These are phyloP conservation scores for Tetragonia tetragonoides DNA, from an alignment of 148 eudicot genomes.

Conservation along the genomic window DNA sequence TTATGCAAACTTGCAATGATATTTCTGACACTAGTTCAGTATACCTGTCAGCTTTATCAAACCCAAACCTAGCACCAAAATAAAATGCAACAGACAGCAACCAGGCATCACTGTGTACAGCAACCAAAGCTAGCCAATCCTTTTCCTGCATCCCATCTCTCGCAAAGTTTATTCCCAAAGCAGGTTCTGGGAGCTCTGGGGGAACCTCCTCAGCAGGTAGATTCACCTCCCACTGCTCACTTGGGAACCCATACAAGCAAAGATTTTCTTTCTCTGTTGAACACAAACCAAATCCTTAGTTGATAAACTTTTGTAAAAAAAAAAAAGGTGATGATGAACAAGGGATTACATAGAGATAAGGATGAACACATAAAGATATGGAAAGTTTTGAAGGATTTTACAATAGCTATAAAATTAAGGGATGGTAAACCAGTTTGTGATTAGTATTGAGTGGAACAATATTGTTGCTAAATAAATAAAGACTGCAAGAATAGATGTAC, in stretches of 20 bases:
- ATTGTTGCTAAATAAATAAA: neutral
- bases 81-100: slow-evolving; percentile 85
- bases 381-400: neutral
- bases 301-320: neutral
- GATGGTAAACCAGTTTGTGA: too few relatives aligned
- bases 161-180: slow-evolving; percentile 89
- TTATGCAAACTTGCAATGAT: neutral
- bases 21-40: neutral
- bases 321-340: neutral
- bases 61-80: slow-evolving; percentile 89
- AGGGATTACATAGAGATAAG: neutral
- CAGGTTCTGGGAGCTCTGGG: slow-evolving; percentile 94
- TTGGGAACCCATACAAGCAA: slow-evolving; percentile 86
- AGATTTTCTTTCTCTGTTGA: slow-evolving; percentile 81
- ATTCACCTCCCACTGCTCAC: slow-evolving; percentile 91
- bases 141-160: slow-evolving; percentile 88
- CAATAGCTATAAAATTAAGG: neutral
- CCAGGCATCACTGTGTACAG: slow-evolving; percentile 95
- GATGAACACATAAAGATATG: neutral
- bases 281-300: slow-evolving; percentile 11
- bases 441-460: neutral
- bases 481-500: neutral
- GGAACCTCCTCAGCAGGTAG: slow-evolving; percentile 94
- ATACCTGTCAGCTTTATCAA: slow-evolving; percentile 87
- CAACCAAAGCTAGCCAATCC: slow-evolving; percentile 88